Percentiles rank a stretch among this genome's conserved stretches.
Conservation (phyloP, 2,329 filamentous ascomycete genomes). For the Fusarium sublunatum region DNA sequence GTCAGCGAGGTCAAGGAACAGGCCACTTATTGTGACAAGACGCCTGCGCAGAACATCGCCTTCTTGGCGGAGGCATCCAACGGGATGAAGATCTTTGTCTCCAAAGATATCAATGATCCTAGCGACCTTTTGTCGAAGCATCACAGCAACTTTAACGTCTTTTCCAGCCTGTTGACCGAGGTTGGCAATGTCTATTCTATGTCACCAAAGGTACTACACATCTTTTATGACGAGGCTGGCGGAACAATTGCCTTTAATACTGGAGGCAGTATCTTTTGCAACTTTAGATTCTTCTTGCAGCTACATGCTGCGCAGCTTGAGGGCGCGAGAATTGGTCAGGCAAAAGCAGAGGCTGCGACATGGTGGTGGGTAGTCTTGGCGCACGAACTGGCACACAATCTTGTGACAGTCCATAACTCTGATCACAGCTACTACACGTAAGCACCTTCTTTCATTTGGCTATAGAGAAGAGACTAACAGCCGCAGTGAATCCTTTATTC, state of each 20-base stretch:
- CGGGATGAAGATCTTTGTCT: conserved; percentile 79
- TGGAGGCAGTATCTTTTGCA: conserved; percentile 90
- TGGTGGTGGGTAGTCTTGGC: conserved; percentile 98
- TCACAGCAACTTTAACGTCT: conserved; percentile 71
- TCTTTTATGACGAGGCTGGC: conserved; percentile 85
- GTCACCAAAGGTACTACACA: conserved; percentile 75
- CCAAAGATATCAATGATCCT: conserved; percentile 63
- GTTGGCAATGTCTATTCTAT: conserved; percentile 79
- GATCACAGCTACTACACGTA: conserved; percentile 86
- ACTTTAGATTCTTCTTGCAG: conserved; percentile 86
- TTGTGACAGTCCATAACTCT: conserved; percentile 81
- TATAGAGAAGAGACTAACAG: conserved; percentile 31
- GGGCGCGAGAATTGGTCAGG: conserved; percentile 53
- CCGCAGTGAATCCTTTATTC: conserved; percentile 77
- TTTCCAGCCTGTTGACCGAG: conserved; percentile 76
- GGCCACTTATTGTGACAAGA: conserved; percentile 86
- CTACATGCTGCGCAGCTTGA: conserved; percentile 71
- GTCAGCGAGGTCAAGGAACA: conserved; percentile 83
- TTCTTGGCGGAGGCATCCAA: conserved; percentile 76
- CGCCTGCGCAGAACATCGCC: conserved; percentile 76
- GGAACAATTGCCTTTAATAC: conserved; percentile 93
- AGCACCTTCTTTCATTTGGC: conserved; percentile 44
- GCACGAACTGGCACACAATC: conserved; percentile 95
- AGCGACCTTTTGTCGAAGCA: conserved; percentile 70
- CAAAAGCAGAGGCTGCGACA: conserved; percentile 74